Conservation (phyloP, 2,329 filamentous ascomycete species). For the Dothideomycetes sp. region DNA sequence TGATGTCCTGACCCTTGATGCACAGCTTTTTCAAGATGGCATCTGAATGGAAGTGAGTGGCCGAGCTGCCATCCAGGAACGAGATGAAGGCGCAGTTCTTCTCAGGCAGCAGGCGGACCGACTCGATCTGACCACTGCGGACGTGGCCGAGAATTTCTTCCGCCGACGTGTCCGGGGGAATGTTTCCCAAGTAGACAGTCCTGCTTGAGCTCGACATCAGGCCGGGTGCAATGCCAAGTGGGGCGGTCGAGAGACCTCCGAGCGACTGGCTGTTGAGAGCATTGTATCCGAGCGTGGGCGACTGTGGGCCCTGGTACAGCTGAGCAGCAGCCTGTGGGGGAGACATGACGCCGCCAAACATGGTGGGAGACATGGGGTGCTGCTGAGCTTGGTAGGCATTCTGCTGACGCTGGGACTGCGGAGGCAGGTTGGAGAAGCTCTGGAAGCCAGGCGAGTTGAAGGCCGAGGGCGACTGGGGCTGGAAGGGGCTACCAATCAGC, state of each 20-base stretch:
- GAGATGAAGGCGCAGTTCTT: conserved; percentile 99
- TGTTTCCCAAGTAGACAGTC: conserved; percentile 95
- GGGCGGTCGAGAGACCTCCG: conserved; percentile 55
- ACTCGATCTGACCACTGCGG: conserved; percentile 95
- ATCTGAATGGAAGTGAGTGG: conserved; percentile 98
- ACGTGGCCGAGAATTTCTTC: conserved; percentile 97
- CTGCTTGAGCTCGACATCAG: conserved; percentile 84
- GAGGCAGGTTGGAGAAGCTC: conserved; percentile 68
- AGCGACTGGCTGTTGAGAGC: conserved; percentile 47
- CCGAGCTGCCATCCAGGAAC: conserved; percentile 93
- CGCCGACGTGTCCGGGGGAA: conserved; percentile 91
- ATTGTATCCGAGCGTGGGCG: conserved; percentile 68
- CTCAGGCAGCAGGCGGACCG: conserved; percentile 89
- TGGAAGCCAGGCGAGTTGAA: conserved; percentile 91
- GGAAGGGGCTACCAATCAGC: conserved; percentile 90
- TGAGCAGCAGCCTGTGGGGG: conserved; percentile 73
- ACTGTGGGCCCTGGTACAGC: conserved; percentile 78
- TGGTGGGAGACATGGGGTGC: conserved; percentile 60
- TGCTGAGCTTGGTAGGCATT: conserved; percentile 60
- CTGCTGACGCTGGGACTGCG: conserved; percentile 45
- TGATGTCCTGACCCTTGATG: conserved; percentile 98
- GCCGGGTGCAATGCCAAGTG: conserved; percentile 66
- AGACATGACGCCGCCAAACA: conserved; percentile 78
- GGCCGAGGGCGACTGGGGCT: conserved; percentile 81
- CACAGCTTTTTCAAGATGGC: conserved; percentile 99